Conservation (phyloP, 305 asterid species). For the Fraxinus latifolia region DNA sequence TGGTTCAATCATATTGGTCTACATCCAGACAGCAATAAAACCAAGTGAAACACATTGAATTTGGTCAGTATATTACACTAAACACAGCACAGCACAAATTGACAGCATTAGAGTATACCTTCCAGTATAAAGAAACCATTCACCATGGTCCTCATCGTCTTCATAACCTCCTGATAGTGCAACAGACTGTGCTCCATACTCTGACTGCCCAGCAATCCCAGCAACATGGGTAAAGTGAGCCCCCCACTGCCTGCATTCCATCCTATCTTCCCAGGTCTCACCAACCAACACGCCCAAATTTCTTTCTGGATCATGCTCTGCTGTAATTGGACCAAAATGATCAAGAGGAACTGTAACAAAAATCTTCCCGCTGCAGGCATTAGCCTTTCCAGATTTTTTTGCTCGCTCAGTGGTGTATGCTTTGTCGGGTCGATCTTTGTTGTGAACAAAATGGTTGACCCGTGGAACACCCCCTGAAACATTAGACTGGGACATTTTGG, state of each 20-base stretch:
- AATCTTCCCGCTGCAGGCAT: conserved; percentile 89
- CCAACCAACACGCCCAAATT: conserved; percentile 77
- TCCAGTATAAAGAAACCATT: conserved; percentile 96
- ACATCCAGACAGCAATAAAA: neutral
- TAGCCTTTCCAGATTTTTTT: conserved; percentile 76
- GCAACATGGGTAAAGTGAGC: conserved; percentile 89
- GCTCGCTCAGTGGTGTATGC: conserved; percentile 88
- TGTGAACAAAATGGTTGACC: conserved; percentile 53
- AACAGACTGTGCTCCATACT: conserved; percentile 82
- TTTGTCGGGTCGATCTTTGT: conserved; percentile 85
- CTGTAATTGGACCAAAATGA: conserved; percentile 79
- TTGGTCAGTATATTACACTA: neutral
- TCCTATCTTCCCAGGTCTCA: conserved; percentile 84
- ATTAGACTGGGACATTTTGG: conserved; percentile 48
- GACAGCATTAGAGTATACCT: conserved; percentile 43
- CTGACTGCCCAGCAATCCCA: conserved; percentile 85
- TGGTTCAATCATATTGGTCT: neutral
- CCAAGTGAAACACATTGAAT: neutral
- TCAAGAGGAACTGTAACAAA: conserved; percentile 82
- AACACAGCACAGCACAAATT: neutral
- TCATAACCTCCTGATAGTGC: conserved; percentile 90
- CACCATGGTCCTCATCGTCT: conserved; percentile 94
- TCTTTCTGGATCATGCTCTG: conserved; percentile 69
- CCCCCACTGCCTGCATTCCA: conserved; percentile 97
- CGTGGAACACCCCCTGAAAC: conserved; percentile 49